Base-by-base conservation (phyloP, 2,329 filamentous ascomycete genomes). In the Botryotinia narcissicola region DNA sequence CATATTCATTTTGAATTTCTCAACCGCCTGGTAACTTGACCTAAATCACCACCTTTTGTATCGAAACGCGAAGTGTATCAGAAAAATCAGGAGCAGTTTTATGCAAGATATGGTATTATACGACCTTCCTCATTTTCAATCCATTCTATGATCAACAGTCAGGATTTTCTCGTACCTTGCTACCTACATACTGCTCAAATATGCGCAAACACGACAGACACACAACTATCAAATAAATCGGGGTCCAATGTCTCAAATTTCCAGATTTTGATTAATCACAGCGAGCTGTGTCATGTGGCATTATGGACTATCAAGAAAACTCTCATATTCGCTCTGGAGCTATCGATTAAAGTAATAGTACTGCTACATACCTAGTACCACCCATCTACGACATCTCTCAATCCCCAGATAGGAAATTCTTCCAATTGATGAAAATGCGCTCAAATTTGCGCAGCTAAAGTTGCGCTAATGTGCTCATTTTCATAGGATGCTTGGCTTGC, bases 101-200 rank as follows among this genome's bases (percentile, higher is more conserved):
- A 22, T 60, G 22, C 14, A 35, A 35, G 22, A 48, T 12, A 70
- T 29, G 51, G 7, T 57, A 29, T 29, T 9, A 7, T 29, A 32
- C 14, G 7, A 18, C 22, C 12, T 29, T 18, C 29, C 16, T 22
- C 2, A 22, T 22, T 44, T 44, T 40, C 32, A 18, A 35, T 48
- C 22, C 25, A 54, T 48, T 35, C 29, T 8, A 16, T 35, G 20
- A 32, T 48, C 10, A 8, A 2, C 18, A 54, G n/a, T 9, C 6
- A 8, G 16, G 7, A 18, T 18, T 7, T 29, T 12, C 8, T 14
- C 42, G 4, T 35, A 66, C 18, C 18, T 66, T 35, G 3, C 14
- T 20, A n/a, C 35, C 14, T 25, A 35, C 12, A 70, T 62, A 22
- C 37, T 62, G 68, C 68, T 62, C 68, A 71, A 71, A 71, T 40